Conservation (phyloP, 495 filamentous ascomycete genomes). For the Penicillium robsamsonii region DNA sequence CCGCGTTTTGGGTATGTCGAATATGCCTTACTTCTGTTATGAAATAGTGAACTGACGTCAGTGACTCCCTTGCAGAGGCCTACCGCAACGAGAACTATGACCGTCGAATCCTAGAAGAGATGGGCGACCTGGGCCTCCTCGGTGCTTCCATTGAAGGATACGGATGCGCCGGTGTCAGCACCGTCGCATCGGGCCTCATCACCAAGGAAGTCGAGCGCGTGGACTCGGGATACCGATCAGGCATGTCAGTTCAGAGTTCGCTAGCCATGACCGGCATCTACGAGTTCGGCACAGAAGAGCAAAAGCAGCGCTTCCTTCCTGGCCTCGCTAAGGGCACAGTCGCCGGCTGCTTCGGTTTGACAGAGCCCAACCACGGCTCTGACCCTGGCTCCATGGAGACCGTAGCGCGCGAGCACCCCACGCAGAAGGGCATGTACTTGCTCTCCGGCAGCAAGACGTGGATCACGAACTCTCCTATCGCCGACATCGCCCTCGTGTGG, state of each 20-base stretch:
- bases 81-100: conserved; percentile 95
- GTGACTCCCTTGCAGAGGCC: conserved; percentile 62
- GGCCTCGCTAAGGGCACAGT: conserved; percentile 82
- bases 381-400: conserved; percentile 97
- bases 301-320: conserved; percentile 85
- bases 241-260: conserved; percentile 94
- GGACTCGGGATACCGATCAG: conserved; percentile 91
- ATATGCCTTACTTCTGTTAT: neutral
- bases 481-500: conserved; percentile 90
- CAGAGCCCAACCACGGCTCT: conserved; percentile 96
- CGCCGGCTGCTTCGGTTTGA: conserved; percentile 89
- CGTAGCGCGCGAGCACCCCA: conserved; percentile 78
- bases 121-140: conserved; percentile 91
- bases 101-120: conserved; percentile 81
- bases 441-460: conserved; percentile 91
- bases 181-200: conserved; percentile 88
- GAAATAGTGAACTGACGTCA: conserved; percentile 7
- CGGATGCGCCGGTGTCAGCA: conserved; percentile 90
- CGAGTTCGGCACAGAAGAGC: conserved; percentile 85
- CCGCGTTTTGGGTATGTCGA: conserved; percentile 76
- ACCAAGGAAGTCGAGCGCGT: conserved; percentile 95
- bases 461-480: conserved; percentile 97
- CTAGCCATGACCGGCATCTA: conserved; percentile 96
- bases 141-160: conserved; percentile 92
- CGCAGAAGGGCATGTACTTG: conserved; percentile 78